These are phyloP conservation scores for Prunus armeniaca DNA, from an alignment of 306 rosid species.

Conservation along the genomic window DNA sequence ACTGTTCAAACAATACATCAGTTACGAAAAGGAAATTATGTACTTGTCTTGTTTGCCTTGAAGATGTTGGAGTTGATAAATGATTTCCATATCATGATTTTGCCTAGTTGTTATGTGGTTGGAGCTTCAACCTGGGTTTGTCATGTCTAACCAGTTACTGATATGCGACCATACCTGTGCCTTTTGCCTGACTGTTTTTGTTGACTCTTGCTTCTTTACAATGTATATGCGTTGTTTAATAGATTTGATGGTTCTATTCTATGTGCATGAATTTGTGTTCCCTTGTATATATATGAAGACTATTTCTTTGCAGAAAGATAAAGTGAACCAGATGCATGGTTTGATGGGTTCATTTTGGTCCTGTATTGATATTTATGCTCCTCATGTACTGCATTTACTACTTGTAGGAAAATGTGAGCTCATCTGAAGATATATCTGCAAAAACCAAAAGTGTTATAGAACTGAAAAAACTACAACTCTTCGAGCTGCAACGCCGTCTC, in stretches of 20 bases:
- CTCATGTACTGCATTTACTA: slow-evolving; percentile 21
- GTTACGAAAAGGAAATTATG: not conserved
- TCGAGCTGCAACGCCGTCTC: slow-evolving; percentile 94
- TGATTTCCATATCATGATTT: not conserved
- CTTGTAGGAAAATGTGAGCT: slow-evolving; percentile 78
- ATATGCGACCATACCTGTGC: too few species aligned
- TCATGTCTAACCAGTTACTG: too few species aligned
- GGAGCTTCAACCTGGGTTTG: too few species aligned
- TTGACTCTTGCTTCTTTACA: not conserved
- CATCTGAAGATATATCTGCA: slow-evolving; percentile 95
- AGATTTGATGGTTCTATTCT: not conserved
- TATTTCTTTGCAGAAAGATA: not conserved
- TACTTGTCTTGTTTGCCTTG: not conserved
- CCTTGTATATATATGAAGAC: not conserved
- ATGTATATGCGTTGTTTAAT: not conserved
- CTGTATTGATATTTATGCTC: slow-evolving; percentile 4
- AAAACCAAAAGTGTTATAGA: slow-evolving; percentile 98
- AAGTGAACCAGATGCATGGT: not conserved
- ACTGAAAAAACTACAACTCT: slow-evolving; percentile 91
- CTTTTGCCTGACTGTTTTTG: not conserved
- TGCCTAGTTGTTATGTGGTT: too few species aligned
- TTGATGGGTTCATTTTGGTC: not conserved
- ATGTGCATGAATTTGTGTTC: slow-evolving; percentile 8
- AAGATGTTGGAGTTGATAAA: not conserved
- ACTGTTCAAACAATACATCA: not conserved